Evolutionary conservation across 2,329 filamentous ascomycete species (phyloP).

Genomic region (Acarospora socialis): DNA sequence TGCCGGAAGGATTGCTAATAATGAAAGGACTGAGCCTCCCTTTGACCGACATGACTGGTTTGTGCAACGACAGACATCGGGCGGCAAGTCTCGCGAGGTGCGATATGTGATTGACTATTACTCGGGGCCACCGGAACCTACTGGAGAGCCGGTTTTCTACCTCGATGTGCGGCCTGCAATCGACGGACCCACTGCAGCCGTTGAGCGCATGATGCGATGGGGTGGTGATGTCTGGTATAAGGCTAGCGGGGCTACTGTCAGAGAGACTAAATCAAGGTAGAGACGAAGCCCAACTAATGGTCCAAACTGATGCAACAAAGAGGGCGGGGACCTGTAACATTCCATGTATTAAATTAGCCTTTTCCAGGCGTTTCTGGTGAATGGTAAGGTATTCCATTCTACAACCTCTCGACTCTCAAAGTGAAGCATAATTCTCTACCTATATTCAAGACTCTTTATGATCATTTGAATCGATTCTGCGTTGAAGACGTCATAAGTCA

Average conservation of each 20-base stretch:
- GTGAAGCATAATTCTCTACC: too few species aligned
- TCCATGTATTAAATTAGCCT: too few species aligned
- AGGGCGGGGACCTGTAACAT: too few species aligned
- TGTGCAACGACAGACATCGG: slow-evolving; percentile 54
- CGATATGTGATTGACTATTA: slow-evolving; percentile 98
- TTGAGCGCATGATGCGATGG: slow-evolving; percentile 76
- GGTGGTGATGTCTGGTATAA: slow-evolving; percentile 90
- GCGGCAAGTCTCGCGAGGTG: slow-evolving; percentile 59
- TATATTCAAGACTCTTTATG: too few species aligned
- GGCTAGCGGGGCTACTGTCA: slow-evolving; percentile 57
- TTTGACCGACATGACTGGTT: slow-evolving; percentile 99
- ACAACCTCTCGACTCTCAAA: too few species aligned
- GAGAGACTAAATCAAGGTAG: too few species aligned
- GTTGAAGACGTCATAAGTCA: too few species aligned
- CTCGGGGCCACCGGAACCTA: slow-evolving; percentile 63
- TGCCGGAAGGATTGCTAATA: neutral
- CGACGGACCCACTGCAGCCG: slow-evolving; percentile 62
- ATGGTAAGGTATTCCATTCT: too few species aligned
- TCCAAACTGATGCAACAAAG: too few species aligned
- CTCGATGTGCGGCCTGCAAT: slow-evolving; percentile 86
- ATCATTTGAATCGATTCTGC: too few species aligned
- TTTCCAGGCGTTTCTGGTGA: too few species aligned
- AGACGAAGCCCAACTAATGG: too few species aligned
- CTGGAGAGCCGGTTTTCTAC: slow-evolving; percentile 87
- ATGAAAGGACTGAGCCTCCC: slow-evolving; percentile 57